phyloP scores from a whole-genome alignment of 306 rosid species.

The Spatholobus suberectus region DNA sequence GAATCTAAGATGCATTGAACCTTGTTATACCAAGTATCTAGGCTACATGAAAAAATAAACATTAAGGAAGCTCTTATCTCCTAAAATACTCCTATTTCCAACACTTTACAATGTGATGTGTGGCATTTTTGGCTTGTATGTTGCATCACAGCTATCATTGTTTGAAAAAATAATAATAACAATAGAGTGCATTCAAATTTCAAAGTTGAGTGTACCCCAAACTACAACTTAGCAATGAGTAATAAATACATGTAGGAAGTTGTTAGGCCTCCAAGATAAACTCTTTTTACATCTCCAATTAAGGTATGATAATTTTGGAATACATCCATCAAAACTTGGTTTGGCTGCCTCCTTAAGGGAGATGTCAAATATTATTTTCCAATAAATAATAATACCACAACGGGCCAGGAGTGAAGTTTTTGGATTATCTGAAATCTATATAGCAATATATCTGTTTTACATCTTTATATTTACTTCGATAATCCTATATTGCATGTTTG shows the following conservation, averaged over 20 bases:
- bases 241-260: conserved; percentile 30
- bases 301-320: conserved; percentile 22
- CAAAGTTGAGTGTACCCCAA: conserved; percentile 5
- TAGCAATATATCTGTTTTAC: conserved; percentile 3
- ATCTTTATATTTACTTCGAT: not conserved
- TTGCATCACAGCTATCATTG: conserved; percentile 1
- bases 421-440: conserved; percentile 8
- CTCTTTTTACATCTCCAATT: not conserved
- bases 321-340: conserved; percentile 5
- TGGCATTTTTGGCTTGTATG: not conserved
- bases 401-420: not conserved
- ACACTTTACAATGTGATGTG: not conserved
- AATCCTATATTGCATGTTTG: conserved; percentile 20
- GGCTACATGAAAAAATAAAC: not conserved
- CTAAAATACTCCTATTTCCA: no score
- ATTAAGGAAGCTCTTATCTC: no score
- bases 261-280: conserved; percentile 13
- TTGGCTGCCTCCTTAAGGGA: conserved; percentile 1
- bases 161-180: not conserved
- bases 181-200: not conserved
- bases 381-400: not conserved
- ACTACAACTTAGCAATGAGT: conserved; percentile 19
- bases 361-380: conserved; percentile 16
- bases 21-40: not conserved
- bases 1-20: not conserved